Percentiles rank a stretch among this genome's conserved stretches.
Evolutionary conservation across 2,329 filamentous ascomycete species (phyloP).

Genomic region (Fusarium sp.): DNA sequence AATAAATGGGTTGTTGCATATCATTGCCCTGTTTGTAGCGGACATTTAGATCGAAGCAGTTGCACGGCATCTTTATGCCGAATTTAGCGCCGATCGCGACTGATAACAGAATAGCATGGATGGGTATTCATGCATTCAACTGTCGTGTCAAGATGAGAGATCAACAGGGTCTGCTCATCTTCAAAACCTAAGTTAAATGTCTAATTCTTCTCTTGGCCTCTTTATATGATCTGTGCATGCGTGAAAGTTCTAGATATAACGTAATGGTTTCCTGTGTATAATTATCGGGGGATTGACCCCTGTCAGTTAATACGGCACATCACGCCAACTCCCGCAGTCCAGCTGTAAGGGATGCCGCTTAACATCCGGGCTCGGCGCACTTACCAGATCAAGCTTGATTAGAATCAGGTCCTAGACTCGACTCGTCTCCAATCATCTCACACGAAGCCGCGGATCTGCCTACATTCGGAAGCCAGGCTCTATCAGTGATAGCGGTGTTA

Average conservation of each 20-base stretch:
- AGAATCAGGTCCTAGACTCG: not conserved
- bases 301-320: not conserved
- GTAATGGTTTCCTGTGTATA: not conserved
- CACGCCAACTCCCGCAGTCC: not conserved
- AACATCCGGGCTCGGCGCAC: not conserved
- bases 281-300: not conserved
- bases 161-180: not conserved
- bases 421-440: not conserved
- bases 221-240: fast-evolving
- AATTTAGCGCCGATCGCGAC: not conserved
- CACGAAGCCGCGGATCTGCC: not conserved
- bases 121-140: not conserved
- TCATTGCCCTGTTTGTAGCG: not conserved
- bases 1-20: not conserved
- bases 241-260: not conserved
- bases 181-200: not conserved
- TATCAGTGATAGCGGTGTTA: conserved; percentile 5
- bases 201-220: not conserved
- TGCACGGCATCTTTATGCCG: conserved; percentile 12
- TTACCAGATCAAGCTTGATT: not conserved
- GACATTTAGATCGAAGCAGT: not conserved
- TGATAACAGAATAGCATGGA: not conserved
- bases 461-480: not conserved
- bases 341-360: not conserved
- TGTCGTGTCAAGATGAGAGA: not conserved